A percentile compares a stretch with the other conserved stretches of the same genome.
Evolutionary conservation across 768 basidiomycete species (phyloP).

Genomic region (Suillus occidentalis): DNA sequence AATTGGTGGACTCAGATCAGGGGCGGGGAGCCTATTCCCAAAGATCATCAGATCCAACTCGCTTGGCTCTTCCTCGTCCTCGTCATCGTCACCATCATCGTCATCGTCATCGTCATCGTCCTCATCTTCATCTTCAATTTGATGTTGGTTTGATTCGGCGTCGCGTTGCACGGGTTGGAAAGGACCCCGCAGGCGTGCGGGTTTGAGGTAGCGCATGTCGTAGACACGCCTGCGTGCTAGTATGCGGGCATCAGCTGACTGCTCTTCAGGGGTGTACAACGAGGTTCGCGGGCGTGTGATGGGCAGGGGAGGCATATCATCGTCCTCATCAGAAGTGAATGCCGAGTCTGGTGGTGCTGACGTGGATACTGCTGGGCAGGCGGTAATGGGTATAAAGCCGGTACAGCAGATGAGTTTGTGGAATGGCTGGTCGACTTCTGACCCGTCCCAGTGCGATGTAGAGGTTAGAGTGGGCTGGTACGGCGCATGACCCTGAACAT

Average conservation of each 20-base stretch:
- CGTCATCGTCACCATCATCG: slow-evolving; percentile 11
- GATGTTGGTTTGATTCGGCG: not conserved
- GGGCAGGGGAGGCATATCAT: not conserved
- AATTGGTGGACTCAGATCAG: slow-evolving; percentile 18
- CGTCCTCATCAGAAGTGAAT: not conserved
- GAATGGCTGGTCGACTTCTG: slow-evolving; percentile 37
- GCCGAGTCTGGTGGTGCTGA: not conserved
- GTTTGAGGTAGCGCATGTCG: slow-evolving; percentile 31
- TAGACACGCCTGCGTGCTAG: slow-evolving; percentile 31
- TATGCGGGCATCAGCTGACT: slow-evolving; percentile 24
- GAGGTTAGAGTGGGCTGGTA: slow-evolving; percentile 16
- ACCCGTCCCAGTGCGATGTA: slow-evolving; percentile 24
- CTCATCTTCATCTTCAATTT: slow-evolving; percentile 17
- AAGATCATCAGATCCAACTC: slow-evolving; percentile 6
- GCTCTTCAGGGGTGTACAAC: slow-evolving; percentile 10
- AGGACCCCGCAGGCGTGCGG: slow-evolving; percentile 30
- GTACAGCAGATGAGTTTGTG: slow-evolving; percentile 44
- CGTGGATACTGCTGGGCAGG: not conserved
- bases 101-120: slow-evolving; percentile 20
- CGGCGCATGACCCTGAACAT: slow-evolving; percentile 19
- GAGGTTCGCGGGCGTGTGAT: not conserved
- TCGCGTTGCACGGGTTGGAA: slow-evolving; percentile 19
- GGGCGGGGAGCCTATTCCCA: slow-evolving; percentile 15
- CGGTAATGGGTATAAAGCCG: slow-evolving; percentile 39
- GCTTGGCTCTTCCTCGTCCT: not conserved